Conservation (phyloP, 2,329 filamentous ascomycete genomes). For the Aureobasidium sp. region DNA sequence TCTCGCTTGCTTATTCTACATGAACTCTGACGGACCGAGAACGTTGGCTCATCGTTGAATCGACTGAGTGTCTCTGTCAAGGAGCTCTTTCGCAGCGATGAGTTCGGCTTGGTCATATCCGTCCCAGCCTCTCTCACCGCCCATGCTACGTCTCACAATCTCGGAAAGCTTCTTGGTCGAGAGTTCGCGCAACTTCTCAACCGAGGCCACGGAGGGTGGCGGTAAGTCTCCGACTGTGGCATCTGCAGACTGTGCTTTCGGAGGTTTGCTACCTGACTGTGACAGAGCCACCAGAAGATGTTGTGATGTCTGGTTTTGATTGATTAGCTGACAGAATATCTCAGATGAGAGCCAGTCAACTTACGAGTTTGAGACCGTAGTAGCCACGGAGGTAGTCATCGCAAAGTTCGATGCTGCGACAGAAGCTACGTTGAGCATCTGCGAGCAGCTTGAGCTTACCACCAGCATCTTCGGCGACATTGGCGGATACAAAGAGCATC, state of each 20-base stretch:
- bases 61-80: slow-evolving; percentile 58
- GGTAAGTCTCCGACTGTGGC: slow-evolving; percentile 44
- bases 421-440: slow-evolving; percentile 86
- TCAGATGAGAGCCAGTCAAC: neutral
- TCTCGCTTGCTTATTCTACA: slow-evolving; percentile 12
- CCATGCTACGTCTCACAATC: slow-evolving; percentile 72
- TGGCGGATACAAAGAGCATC: slow-evolving; percentile 74
- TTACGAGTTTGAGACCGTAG: slow-evolving; percentile 81
- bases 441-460: slow-evolving; percentile 59
- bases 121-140: slow-evolving; percentile 71
- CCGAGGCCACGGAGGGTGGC: slow-evolving; percentile 62
- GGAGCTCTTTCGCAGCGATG: slow-evolving; percentile 72
- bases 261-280: slow-evolving; percentile 26
- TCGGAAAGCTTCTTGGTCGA: slow-evolving; percentile 81
- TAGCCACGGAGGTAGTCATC: slow-evolving; percentile 93
- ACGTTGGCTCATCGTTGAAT: slow-evolving; percentile 32
- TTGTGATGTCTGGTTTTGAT: slow-evolving; percentile 26
- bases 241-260: slow-evolving; percentile 31
- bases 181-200: slow-evolving; percentile 74
- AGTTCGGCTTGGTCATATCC: slow-evolving; percentile 79
- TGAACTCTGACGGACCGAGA: neutral
- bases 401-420: slow-evolving; percentile 92
- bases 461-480: slow-evolving; percentile 37
- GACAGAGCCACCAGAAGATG: slow-evolving; percentile 30
- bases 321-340: neutral